Percentiles rank a stretch among this genome's conserved stretches.
Conservation (phyloP, 2,329 filamentous ascomycete species). For the Dissoconium aciculare region DNA sequence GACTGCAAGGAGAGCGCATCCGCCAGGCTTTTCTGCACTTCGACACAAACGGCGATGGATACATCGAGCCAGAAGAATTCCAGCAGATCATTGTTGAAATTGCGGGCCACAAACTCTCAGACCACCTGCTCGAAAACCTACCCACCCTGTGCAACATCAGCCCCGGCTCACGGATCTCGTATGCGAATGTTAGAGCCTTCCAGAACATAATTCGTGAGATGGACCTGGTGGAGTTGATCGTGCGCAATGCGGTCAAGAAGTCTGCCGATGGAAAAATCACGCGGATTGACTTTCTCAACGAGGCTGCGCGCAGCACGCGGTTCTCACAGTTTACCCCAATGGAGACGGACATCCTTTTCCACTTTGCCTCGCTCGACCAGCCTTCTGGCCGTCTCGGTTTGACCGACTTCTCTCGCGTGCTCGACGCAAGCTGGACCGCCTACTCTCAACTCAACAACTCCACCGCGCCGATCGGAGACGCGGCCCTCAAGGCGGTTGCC, state of each 20-base stretch:
- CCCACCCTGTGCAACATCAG: slow-evolving; percentile 92
- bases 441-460: slow-evolving; percentile 28
- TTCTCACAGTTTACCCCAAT: slow-evolving; percentile 96
- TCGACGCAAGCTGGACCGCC: slow-evolving; percentile 81
- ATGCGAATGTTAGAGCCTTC: slow-evolving; percentile 93
- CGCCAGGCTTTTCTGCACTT: slow-evolving; percentile 87
- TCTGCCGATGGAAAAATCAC: slow-evolving; percentile 87
- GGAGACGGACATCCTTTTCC: slow-evolving; percentile 97
- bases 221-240: slow-evolving; percentile 88
- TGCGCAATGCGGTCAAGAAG: slow-evolving; percentile 71
- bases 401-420: slow-evolving; percentile 79
- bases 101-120: slow-evolving; percentile 87
- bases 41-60: slow-evolving; percentile 83
- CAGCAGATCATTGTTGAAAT: slow-evolving; percentile 93
- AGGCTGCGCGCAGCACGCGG: slow-evolving; percentile 76
- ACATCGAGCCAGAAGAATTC: slow-evolving; percentile 90
- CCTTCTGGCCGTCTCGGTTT: slow-evolving; percentile 72
- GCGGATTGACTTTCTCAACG: slow-evolving; percentile 81
- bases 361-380: slow-evolving; percentile 87
- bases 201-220: slow-evolving; percentile 97
- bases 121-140: slow-evolving; percentile 83
- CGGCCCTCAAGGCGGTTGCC: slow-evolving; percentile 39
- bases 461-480: slow-evolving; percentile 33
- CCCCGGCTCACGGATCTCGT: slow-evolving; percentile 81
- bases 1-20: slow-evolving; percentile 88